Percentiles rank a stretch among this genome's conserved stretches.
These are phyloP conservation scores for Zygotorulaspora danielsina DNA, from an alignment of 805 yeast species.

Conservation along the genomic window DNA sequence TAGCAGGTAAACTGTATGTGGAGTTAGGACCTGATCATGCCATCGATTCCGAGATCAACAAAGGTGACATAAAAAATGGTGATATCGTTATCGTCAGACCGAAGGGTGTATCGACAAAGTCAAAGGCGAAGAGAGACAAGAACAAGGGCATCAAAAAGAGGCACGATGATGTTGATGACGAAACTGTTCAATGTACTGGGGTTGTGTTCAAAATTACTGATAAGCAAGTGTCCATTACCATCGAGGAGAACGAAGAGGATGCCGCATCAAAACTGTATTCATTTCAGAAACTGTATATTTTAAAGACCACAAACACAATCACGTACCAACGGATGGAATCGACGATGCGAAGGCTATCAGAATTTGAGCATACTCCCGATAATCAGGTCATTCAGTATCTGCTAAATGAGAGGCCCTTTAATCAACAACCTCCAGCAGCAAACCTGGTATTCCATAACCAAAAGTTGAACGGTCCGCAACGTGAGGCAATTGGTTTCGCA, in stretches of 20 bases:
- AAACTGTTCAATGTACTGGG: constrained; percentile 46
- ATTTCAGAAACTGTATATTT: constrained; percentile 33
- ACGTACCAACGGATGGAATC: constrained; percentile 77
- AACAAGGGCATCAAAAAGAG: constrained; percentile 18
- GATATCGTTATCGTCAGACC: constrained; percentile 65
- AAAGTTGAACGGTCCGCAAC: constrained; percentile 59
- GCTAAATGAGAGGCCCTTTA: constrained; percentile 37
- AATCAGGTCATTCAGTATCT: constrained; percentile 44
- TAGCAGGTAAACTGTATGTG: constrained; percentile 58
- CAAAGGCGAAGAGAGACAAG: constrained; percentile 20
- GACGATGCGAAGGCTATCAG: constrained; percentile 62
- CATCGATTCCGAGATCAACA: constrained; percentile 35
- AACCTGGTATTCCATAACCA: constrained; percentile 19
- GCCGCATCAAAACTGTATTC: constrained; percentile 42
- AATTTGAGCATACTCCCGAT: constrained; percentile 37
- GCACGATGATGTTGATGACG: constrained; percentile 21
- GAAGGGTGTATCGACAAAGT: constrained; percentile 12
- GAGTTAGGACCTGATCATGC: constrained; percentile 58
- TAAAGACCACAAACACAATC: constrained; percentile 53
- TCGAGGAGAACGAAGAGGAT: constrained; percentile 56
- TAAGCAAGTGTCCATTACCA: constrained; percentile 50
- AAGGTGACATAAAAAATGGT: constrained; percentile 62
- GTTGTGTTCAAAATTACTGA: constrained; percentile 56
- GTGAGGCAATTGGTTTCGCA: constrained; percentile 64
- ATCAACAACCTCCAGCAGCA: constrained; percentile 8